A percentile compares a stretch with the other conserved stretches of the same genome.
phyloP scores from a whole-genome alignment of 2,329 filamentous ascomycete species.

The Coniochaeta hoffmannii region DNA sequence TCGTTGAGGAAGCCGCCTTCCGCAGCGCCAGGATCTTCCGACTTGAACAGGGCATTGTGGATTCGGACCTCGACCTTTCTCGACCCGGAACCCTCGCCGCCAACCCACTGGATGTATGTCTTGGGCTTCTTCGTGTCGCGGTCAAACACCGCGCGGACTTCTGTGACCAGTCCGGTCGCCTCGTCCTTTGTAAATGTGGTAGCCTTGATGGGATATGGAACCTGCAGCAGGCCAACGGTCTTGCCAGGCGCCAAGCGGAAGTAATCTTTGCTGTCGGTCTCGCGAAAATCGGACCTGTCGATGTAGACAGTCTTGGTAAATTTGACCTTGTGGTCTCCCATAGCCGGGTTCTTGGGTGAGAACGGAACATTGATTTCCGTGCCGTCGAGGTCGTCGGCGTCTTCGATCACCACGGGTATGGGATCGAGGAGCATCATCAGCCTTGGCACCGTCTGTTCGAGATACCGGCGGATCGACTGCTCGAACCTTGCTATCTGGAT shows the following conservation, averaged over 20 bases:
- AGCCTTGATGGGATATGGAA: conserved; percentile 55
- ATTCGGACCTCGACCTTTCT: conserved; percentile 68
- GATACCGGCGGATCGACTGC: conserved; percentile 73
- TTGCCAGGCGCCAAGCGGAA: conserved; percentile 65
- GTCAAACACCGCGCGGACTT: conserved; percentile 52
- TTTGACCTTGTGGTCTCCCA: conserved; percentile 26
- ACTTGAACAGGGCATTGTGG: conserved; percentile 80
- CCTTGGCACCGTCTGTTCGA: conserved; percentile 81
- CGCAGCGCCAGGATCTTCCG: conserved; percentile 69
- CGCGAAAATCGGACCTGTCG: conserved; percentile 62
- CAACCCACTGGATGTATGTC: conserved; percentile 88
- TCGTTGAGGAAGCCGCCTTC: conserved; percentile 77
- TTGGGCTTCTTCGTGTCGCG: conserved; percentile 68
- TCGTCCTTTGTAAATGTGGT: conserved; percentile 56
- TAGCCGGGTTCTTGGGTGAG: conserved; percentile 21
- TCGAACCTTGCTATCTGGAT: conserved; percentile 83
- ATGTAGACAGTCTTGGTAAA: conserved; percentile 63
- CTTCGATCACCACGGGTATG: conserved; percentile 73
- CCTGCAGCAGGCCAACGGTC: conserved; percentile 59
- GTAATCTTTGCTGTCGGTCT: conserved; percentile 58
- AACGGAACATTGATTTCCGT: conserved; percentile 60
- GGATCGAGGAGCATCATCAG: conserved; percentile 88
- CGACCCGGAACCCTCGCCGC: conserved; percentile 43
- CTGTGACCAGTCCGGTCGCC: conserved; percentile 32
- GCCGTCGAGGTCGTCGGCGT: conserved; percentile 60